Evolutionary conservation across 306 rosid genomes (phyloP).

Genomic region (Malus orientalis): DNA sequence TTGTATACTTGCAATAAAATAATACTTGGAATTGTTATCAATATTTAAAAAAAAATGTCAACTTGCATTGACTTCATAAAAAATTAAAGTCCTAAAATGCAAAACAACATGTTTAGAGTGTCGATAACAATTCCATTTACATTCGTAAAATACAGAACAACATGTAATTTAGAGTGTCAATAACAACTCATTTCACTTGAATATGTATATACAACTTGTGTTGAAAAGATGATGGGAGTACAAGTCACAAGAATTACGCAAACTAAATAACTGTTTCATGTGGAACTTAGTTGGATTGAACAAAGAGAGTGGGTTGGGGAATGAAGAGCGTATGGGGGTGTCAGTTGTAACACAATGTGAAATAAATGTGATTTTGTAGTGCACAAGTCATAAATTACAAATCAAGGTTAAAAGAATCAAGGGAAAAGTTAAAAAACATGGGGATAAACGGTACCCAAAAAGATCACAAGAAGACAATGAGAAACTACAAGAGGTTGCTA

Average conservation of each 20-base stretch:
- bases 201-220: neutral
- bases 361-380: slow-evolving; percentile 1
- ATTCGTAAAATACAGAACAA: too few species aligned
- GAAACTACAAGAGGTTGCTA: neutral
- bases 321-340: slow-evolving; percentile 23
- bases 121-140: too few species aligned
- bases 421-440: neutral
- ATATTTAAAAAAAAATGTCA: neutral
- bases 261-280: neutral
- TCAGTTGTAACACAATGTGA: slow-evolving; percentile 14
- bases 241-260: slow-evolving; percentile 18
- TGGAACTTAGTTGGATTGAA: slow-evolving; percentile 10
- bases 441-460: neutral
- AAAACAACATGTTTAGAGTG: too few species aligned
- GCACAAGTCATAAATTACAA: neutral
- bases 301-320: slow-evolving; percentile 13
- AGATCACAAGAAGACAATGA: neutral
- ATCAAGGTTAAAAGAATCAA: neutral
- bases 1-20: neutral
- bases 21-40: neutral
- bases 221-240: neutral
- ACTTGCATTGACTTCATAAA: neutral
- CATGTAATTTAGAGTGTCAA: too few species aligned
- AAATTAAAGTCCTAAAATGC: too few species aligned
- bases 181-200: too few species aligned